Conservation (phyloP, 1,139 yeast genomes). For the Ogataea hybrid region DNA sequence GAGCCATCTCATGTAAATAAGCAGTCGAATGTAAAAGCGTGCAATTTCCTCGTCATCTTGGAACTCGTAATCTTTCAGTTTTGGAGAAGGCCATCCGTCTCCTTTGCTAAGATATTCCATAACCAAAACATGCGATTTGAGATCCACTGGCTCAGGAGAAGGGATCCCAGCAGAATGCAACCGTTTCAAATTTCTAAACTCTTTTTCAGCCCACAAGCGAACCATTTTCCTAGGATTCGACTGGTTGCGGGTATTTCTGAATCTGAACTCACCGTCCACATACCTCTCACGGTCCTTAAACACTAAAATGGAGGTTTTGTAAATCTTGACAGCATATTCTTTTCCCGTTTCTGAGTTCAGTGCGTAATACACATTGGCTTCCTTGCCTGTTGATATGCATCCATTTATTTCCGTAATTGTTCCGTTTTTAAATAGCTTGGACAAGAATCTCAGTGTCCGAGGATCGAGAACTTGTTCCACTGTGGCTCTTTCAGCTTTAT, state of each 20-base stretch:
- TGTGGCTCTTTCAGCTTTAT: constrained; percentile 92
- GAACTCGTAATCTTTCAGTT: constrained; percentile 77
- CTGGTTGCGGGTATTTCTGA: constrained; percentile 77
- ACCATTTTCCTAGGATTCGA: constrained; percentile 98
- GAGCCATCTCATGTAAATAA: constrained; percentile 81
- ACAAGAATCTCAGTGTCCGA: constrained; percentile 79
- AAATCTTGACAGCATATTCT: constrained; percentile 87
- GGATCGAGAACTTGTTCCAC: constrained; percentile 97
- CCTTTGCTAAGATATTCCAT: constrained; percentile 81
- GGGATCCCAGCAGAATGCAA: constrained; percentile 77
- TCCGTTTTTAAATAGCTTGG: constrained; percentile 80
- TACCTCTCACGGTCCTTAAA: constrained; percentile 95
- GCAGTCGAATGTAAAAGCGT: constrained; percentile 70
- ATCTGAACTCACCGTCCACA: constrained; percentile 94
- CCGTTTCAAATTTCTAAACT: constrained; percentile 86
- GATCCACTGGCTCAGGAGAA: constrained; percentile 87
- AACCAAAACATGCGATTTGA: constrained; percentile 86
- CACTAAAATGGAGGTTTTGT: constrained; percentile 92
- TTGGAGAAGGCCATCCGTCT: constrained; percentile 80
- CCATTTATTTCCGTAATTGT: constrained; percentile 85
- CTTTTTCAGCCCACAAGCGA: constrained; percentile 98
- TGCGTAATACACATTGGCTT: constrained; percentile 97
- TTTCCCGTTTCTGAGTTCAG: constrained; percentile 60
- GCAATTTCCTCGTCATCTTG: constrained; percentile 62
- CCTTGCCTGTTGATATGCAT: constrained; percentile 95